Conservation (phyloP, 1,284 basidiomycete species). For the Apiotrichum sp. region DNA sequence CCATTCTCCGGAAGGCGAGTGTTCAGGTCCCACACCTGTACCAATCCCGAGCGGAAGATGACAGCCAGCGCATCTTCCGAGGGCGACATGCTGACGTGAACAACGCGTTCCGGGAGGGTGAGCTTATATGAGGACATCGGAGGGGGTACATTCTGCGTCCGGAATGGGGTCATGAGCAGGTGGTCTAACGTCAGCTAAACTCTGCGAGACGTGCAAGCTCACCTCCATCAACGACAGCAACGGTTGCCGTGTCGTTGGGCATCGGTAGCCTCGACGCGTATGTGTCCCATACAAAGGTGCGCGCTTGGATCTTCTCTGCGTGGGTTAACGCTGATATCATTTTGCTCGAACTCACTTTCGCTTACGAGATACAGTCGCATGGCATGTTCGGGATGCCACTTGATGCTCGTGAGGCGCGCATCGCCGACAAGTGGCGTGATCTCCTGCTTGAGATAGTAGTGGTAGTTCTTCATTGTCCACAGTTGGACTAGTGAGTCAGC, state of each 20-base stretch:
- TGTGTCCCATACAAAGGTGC: conserved; percentile 71
- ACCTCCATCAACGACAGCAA: conserved; percentile 90
- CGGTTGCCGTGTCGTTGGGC: conserved; percentile 73
- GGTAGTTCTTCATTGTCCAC: conserved; percentile 93
- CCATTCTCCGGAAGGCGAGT: conserved; percentile 54
- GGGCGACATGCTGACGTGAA: conserved; percentile 62
- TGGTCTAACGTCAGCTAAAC: conserved; percentile 53
- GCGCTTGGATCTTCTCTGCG: conserved; percentile 54
- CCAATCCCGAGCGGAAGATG: conserved; percentile 52
- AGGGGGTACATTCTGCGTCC: conserved; percentile 87
- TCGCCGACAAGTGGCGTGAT: conserved; percentile 50
- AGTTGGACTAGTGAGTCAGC: conserved; percentile 64
- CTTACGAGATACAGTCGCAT: conserved; percentile 66
- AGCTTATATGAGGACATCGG: conserved; percentile 82
- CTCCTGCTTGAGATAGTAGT: conserved; percentile 94
- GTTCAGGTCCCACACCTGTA: conserved; percentile 64
- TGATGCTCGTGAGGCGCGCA: conserved; percentile 59
- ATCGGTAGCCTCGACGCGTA: conserved; percentile 58
- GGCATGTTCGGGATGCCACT: conserved; percentile 83
- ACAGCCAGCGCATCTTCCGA: conserved; percentile 58
- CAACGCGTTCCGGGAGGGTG: conserved; percentile 53
- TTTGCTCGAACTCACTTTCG: conserved; percentile 50
- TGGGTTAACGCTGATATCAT: not conserved
- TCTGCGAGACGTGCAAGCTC: too few relatives aligned
- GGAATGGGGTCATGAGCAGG: conserved; percentile 85